Base-by-base conservation (phyloP, 257 asterid genomes). In the Lycium barbarum region DNA sequence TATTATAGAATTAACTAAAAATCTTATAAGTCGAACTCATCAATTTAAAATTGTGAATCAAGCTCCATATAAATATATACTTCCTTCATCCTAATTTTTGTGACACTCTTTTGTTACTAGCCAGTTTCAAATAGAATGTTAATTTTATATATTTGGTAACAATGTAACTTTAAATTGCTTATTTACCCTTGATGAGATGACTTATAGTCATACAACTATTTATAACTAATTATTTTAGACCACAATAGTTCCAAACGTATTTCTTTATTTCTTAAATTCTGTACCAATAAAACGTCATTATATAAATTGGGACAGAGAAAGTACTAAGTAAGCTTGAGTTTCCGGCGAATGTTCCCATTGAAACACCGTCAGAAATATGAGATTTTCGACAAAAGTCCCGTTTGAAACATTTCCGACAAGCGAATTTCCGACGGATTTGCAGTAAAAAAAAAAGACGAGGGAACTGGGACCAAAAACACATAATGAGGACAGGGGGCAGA, bases 401-500 rank as follows among this genome's bases (percentile, higher is more conserved):
- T 66, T 26, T 1, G 3, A 35, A 67, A 14, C 1, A 35, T 67
- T 67, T 67, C 12, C 12, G 49, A 67, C 22, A 67, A 67, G 10
- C 2, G 6, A 67, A 67, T 67, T 67, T 66, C 2, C 6, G 2
- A 38, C 0, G 51, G 14, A 68, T 68, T 38, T 1, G 13, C 51
- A 4, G 76, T 67, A 67, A 67, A 14, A 67, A 14, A 67, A 20
- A 67, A 10, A 26, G 33, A 26, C 33, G 14, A 67, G 22, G 51
- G 49, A 68, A 68, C 36, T 74, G 45, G 62, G 81, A 74, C 81
- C 49, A 49, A 49, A 47, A n/a, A 38, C 45, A 76, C 47, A 76
- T 13, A 76, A 76, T 76, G 43, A 76, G 82, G 63, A 74, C 81
- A 35, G 17, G 40, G 79, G 38, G 81, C 11, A 47, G 61, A 51